phyloP scores from a whole-genome alignment of 2,329 filamentous ascomycete genomes.

The Fusarium circinatum region DNA sequence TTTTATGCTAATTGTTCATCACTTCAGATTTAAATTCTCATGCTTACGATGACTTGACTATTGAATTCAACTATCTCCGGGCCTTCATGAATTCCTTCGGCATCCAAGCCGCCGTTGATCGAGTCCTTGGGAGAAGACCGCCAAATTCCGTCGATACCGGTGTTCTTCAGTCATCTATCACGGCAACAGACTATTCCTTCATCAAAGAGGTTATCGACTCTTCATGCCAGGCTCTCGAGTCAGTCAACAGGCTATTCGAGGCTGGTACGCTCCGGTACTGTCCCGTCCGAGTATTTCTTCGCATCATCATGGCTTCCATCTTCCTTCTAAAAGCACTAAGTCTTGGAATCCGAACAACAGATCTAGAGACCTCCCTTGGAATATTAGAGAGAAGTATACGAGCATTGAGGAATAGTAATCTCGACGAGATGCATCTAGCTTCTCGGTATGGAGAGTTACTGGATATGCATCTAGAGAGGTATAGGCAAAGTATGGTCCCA shows the following conservation, averaged over 20 bases:
- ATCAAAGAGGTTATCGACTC: constrained; percentile 66
- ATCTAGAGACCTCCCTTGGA: constrained; percentile 13
- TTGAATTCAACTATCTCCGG: constrained; percentile 60
- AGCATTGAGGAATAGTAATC: constrained; percentile 7
- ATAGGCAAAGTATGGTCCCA: constrained; percentile 12
- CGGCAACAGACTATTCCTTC: constrained; percentile 62
- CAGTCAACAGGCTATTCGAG: constrained; percentile 59
- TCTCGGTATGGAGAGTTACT: constrained; percentile 26
- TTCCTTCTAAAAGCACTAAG: constrained; percentile 57
- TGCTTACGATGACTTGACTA: background rate
- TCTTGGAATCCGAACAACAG: constrained; percentile 14
- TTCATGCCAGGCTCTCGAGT: constrained; percentile 61
- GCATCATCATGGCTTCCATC: constrained; percentile 64
- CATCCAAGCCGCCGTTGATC: constrained; percentile 66
- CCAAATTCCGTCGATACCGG: background rate
- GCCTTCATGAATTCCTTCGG: constrained; percentile 60
- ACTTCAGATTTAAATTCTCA: background rate
- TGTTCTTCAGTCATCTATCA: constrained; percentile 51
- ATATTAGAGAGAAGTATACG: constrained; percentile 10
- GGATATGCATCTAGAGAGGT: constrained; percentile 18
- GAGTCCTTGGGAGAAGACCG: constrained; percentile 29
- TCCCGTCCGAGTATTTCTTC: constrained; percentile 63
- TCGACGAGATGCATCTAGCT: constrained; percentile 33
- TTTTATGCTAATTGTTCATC: accelerated
- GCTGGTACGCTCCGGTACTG: constrained; percentile 59